Conservation (phyloP, 2,329 filamentous ascomycete genomes). For the Biscogniauxia marginata region DNA sequence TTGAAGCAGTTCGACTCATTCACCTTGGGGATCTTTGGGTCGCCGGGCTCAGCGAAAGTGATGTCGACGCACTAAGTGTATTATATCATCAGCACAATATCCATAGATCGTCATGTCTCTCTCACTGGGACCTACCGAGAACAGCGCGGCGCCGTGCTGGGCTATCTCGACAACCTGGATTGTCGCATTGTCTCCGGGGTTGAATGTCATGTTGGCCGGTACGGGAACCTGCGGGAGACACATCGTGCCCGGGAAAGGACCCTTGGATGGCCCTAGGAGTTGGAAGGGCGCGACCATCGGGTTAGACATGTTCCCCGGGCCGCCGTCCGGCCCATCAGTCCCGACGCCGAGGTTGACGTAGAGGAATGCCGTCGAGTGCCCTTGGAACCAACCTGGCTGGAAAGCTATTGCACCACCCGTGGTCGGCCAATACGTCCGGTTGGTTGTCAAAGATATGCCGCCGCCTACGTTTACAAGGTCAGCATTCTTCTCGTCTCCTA, state of each 20-base stretch:
- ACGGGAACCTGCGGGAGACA: conserved; percentile 89
- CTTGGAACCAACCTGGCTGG: conserved; percentile 95
- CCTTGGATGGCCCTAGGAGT: conserved; percentile 76
- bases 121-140: conserved; percentile 54
- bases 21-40: conserved; percentile 65
- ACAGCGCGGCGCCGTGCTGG: conserved; percentile 69
- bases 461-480: conserved; percentile 73
- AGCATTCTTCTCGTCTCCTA: too few species aligned
- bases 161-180: conserved; percentile 73
- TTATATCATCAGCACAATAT: background rate
- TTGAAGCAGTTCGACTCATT: conserved; percentile 88
- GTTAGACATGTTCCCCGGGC: conserved; percentile 84
- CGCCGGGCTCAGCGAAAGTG: conserved; percentile 77
- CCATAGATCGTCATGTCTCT: background rate
- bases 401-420: conserved; percentile 83
- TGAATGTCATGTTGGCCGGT: conserved; percentile 67
- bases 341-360: conserved; percentile 92
- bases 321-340: conserved; percentile 58
- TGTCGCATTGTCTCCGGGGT: conserved; percentile 78
- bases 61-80: conserved; percentile 84
- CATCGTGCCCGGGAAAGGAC: conserved; percentile 82
- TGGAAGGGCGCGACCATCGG: conserved; percentile 79
- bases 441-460: conserved; percentile 71
- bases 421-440: conserved; percentile 90
- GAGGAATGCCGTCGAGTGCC: conserved; percentile 77